Evolutionary conservation across 257 asterid species (phyloP), one percentile per base, ranked within the genome.

Genomic region (Solanum appendiculatum): DNA sequence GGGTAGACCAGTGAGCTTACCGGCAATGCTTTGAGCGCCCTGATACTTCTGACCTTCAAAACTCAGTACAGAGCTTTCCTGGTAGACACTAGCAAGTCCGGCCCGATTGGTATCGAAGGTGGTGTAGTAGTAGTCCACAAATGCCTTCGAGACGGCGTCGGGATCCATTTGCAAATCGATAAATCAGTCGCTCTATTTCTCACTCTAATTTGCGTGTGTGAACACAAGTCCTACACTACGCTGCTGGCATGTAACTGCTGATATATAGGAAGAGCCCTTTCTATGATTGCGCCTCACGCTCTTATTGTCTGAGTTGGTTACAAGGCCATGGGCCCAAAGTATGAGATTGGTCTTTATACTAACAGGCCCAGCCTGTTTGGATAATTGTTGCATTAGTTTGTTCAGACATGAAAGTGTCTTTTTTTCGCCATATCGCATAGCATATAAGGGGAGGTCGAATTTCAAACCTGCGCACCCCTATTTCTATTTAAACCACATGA

Each of bases 1-100:
- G 6, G 94, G 92, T 23, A 93, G 90, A 73, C 84, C 3, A 46
- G 90, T 87, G 82, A 93, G 91, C 86, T 93, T 93, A 20, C 72
- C 84, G 3, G 82, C 84, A 25, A 93, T 93, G 70, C 68, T 91
- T 48, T 86, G 91, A 21, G 91, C 21, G 3, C 95, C 94, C 73
- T 86, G 92, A 87, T 88, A 80, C 91, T 90, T 91, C 91, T 93
- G 92, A 46, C 95, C 95, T 91, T 93, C 95, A 64, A 93, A 93
- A n/a, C 88, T 83, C 86, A 93, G 84, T 93, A 93, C 92, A 29
- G 94, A 91, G 1, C 69, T 14, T 2, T 93, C 95, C 68, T 93
- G 94, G 82, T 93, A 93, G 15, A 93, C 88, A 33, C n/a, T 85
- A 1, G 93, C 91, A 11, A 93, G 89, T 3, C 88, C 92, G 15